Percentiles rank a stretch among this genome's conserved stretches.
Conservation (phyloP, 108 stramenopile genomes). For the Conticribra guillardii region DNA sequence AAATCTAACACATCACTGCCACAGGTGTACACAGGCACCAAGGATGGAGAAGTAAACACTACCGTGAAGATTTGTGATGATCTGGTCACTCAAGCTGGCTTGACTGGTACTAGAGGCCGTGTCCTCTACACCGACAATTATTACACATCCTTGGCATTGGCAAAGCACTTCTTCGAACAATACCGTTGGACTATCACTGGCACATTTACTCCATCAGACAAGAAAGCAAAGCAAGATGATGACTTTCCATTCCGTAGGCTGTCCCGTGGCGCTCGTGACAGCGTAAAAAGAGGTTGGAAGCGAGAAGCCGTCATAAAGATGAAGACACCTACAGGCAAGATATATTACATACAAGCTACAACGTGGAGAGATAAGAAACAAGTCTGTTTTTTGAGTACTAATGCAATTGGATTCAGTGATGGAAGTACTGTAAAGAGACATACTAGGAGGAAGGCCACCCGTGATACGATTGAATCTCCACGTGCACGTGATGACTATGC, state of each 20-base stretch:
- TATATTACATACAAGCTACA: slow-evolving; percentile 17
- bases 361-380: slow-evolving; percentile 22
- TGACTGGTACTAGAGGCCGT: not conserved
- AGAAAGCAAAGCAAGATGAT: not conserved
- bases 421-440: slow-evolving; percentile 17
- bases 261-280: slow-evolving; percentile 8
- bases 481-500: too few relatives aligned
- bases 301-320: slow-evolving; percentile 18
- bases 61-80: slow-evolving; percentile 6
- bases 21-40: not conserved
- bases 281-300: slow-evolving; percentile 14
- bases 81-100: not conserved
- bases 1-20: too few relatives aligned
- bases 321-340: slow-evolving; percentile 3
- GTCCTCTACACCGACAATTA: slow-evolving; percentile 22
- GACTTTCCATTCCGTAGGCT: slow-evolving; percentile 24
- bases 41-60: not conserved
- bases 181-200: slow-evolving; percentile 14
- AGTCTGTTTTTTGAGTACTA: slow-evolving; percentile 14
- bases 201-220: slow-evolving; percentile 17
- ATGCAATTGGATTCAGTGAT: slow-evolving; percentile 15
- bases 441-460: not conserved
- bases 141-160: slow-evolving; percentile 8
- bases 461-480: slow-evolving; percentile 7
- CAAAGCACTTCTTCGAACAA: slow-evolving; percentile 9